phyloP scores from a whole-genome alignment of 176 grass and related monocot species.

The Calamus simplicifolius region DNA sequence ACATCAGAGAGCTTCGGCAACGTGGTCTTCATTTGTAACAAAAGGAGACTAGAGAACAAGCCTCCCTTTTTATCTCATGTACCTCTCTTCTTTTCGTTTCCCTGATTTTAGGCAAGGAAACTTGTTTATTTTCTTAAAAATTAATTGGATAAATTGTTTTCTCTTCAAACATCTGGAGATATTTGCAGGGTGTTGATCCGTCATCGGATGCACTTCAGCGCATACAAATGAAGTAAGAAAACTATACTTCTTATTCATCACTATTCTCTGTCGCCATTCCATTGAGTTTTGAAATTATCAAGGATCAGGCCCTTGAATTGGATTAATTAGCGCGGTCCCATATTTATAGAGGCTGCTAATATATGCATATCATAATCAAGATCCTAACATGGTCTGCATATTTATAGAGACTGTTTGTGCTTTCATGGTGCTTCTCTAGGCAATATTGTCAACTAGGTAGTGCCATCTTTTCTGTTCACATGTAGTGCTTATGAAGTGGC shows the following conservation, averaged over 20 bases:
- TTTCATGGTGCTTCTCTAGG: too few relatives aligned
- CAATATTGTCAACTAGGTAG: too few relatives aligned
- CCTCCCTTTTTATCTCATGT: conserved; percentile 76
- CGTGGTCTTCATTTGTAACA: conserved; percentile 90
- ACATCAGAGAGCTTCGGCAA: conserved; percentile 34
- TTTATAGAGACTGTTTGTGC: too few relatives aligned
- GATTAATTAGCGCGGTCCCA: too few relatives aligned
- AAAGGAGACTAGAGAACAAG: conserved; percentile 59
- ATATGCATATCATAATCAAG: not conserved
- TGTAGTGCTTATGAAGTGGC: too few relatives aligned
- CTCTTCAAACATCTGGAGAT: not conserved
- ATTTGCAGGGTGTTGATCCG: conserved; percentile 55
- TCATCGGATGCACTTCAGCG: conserved; percentile 46
- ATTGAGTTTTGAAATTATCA: too few relatives aligned
- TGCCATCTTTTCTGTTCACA: too few relatives aligned
- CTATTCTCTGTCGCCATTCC: too few relatives aligned
- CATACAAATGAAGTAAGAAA: conserved; percentile 78
- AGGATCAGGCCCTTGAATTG: too few relatives aligned
- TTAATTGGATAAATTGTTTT: too few relatives aligned
- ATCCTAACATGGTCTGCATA: not conserved
- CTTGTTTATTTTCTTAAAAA: not conserved
- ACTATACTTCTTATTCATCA: not conserved
- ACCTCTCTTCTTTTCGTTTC: not conserved
- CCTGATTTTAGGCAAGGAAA: not conserved
- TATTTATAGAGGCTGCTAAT: not conserved